Base-by-base conservation (phyloP, 2,329 filamentous ascomycete species). In the Fulvia fulva region DNA sequence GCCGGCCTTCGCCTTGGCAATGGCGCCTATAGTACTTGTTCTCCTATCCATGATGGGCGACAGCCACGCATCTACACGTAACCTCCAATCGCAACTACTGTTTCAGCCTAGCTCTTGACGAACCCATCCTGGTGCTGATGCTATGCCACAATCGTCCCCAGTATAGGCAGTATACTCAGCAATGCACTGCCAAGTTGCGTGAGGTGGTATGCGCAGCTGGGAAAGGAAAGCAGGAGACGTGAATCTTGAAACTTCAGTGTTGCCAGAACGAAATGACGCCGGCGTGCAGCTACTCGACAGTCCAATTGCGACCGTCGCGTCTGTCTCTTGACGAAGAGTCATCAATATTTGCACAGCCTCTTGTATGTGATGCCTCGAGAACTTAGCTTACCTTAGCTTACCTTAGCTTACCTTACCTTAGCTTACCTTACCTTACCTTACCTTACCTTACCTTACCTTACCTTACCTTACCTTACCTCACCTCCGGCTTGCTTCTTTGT, bases 11-110 rank as follows among this genome's bases (percentile, higher is more conserved):
- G 49, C 22, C 26, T 30, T 57, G n/a, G 26, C 49, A 25, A 22
- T 57, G n/a, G 26, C 49, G 28, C 32, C 49, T 45, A 32, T 45
- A 25, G 49, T 44, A 16, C 44, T 53, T 22, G 47, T 32, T 44
- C 22, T 47, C 23, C 46, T 49, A 21, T 52, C 57, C 49, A 54
- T 53, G 1, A 37, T 37, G 22, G 43, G 9, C 32, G 21, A 8
- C 44, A 16, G 21, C 6, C 44, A 45, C 41, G 14, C 22, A 21
- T 45, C 9, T 21, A 5, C n/a, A n/a, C n/a, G n/a, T 32, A 12
- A 12, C 44, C 6, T 23, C 25, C 21, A 47, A 25, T 19, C 21
- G 21, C 21, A 26, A 47, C 44, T 47, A 47, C 44, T 14, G 44
- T 47, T 47, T 47, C 22, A 25, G 5, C n/a, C 44, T 22, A 12